Evolutionary conservation across 768 basidiomycete species (phyloP), one percentile per base, ranked within the genome.

Genomic region (Termitomyces sp.): DNA sequence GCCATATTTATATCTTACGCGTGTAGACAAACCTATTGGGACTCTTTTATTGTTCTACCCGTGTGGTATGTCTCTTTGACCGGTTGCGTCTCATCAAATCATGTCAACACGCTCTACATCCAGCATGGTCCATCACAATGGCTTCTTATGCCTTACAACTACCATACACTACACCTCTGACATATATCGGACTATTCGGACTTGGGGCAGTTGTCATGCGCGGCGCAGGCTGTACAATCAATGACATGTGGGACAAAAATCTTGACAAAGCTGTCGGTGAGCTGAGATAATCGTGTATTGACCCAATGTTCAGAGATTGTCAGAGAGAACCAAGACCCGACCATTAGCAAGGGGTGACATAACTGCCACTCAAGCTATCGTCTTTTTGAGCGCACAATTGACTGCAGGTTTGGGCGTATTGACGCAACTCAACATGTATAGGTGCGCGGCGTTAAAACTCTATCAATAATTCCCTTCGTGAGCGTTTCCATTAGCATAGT

Each of bases 51-150:
- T 99, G 16, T 96, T 89, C 69, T 95, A 93, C 75, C 97, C 97
- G 1, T 98, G 97, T 70, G 83, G 96, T 97, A 54, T 64, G 87
- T 83, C 48, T 34, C 55, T 27, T 14, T 19, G 16, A 42, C 7
- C 38, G 9, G 23, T 43, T 58, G 37, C 35, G 47, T 37, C n/a
- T 43, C 29, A n/a, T 12, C n/a, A 34, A 46, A 42, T 52, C 38
- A 53, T 53, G 40, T 56, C 37, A 56, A 52, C 32, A 17, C 12
- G 51, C n/a, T 17, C 40, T 55, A 32, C n/a, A 21, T 29, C 12
- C 62, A 99, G 97, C 95, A 8, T 99, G 97, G 97, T 93, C 94
- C 10, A 97, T 99, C 66, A 92, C 93, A 7, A 96, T 99, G 91
- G 94, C 94, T 0, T 86, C 92, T 2, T 95, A 95, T 64, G 87